Conservation (phyloP, 805 yeast species). For the Wickerhamiella parazyma region DNA sequence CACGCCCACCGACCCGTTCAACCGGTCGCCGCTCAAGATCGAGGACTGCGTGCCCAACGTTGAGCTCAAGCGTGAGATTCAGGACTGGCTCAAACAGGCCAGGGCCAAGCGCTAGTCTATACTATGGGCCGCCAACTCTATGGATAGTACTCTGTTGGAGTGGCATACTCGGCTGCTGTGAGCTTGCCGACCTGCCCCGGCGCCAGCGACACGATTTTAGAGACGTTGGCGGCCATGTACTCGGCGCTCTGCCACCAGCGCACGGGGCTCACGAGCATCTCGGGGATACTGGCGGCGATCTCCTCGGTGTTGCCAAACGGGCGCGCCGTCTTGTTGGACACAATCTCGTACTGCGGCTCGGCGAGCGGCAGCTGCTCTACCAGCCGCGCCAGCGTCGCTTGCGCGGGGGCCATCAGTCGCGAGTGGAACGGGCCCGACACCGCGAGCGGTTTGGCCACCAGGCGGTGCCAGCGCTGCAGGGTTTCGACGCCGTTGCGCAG, state of each 20-base stretch:
- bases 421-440: conserved; percentile 43
- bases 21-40: conserved; percentile 75
- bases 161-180: conserved; percentile 11
- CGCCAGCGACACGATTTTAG: conserved; percentile 19
- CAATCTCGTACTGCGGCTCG: conserved; percentile 17
- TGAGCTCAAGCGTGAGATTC: conserved; percentile 51
- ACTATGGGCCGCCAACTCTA: too few species aligned
- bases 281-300: conserved; percentile 18
- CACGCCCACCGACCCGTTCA: conserved; percentile 95
- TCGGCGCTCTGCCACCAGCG: conserved; percentile 21
- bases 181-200: conserved; percentile 23
- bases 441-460: conserved; percentile 26
- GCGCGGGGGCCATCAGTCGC: conserved; percentile 28
- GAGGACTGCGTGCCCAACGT: conserved; percentile 77
- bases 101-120: too few species aligned
- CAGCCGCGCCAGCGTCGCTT: conserved; percentile 23
- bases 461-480: conserved; percentile 17
- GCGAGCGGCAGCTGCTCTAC: conserved; percentile 14
- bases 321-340: conserved; percentile 25
- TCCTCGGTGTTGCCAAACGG: conserved; percentile 23
- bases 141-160: conserved; percentile 2
- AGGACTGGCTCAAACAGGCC: conserved; percentile 34
- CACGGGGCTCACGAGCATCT: conserved; percentile 24
- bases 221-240: conserved; percentile 13
- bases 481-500: conserved; percentile 22